Conservation (phyloP, 2,329 filamentous ascomycete genomes). For the Diplocarpon mali region DNA sequence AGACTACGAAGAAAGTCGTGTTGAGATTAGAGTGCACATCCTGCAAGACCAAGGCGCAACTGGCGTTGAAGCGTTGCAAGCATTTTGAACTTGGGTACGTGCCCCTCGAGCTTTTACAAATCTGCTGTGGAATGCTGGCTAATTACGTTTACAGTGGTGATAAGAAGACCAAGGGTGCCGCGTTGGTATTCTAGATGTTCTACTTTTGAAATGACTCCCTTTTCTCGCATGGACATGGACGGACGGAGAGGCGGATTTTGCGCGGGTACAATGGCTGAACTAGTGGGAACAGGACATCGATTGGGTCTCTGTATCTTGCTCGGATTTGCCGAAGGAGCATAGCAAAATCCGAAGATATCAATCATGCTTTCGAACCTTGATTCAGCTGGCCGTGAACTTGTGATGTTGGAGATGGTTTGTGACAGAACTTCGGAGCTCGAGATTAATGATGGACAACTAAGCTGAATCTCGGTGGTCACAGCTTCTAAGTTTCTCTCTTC, state of each 20-base stretch:
- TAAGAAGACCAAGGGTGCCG: conserved; percentile 99
- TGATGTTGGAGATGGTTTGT: not conserved
- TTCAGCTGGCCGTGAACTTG: not conserved
- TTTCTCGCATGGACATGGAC: conserved; percentile 19
- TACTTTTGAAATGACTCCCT: conserved; percentile 15
- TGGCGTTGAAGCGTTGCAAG: conserved; percentile 99
- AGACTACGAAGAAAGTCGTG: conserved; percentile 99
- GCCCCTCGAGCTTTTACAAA: not conserved
- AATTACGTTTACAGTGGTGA: conserved; percentile 65
- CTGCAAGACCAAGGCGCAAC: conserved; percentile 98
- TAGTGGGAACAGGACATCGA: conserved; percentile 15
- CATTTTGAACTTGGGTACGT: conserved; percentile 98
- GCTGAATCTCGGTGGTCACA: too few relatives aligned
- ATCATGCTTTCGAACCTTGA: not conserved
- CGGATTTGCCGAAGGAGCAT: conserved; percentile 23
- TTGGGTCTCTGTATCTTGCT: conserved; percentile 24
- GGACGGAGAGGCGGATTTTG: conserved; percentile 19
- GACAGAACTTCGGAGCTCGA: too few relatives aligned
- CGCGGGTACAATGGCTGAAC: conserved; percentile 21
- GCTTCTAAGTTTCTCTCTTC: too few relatives aligned
- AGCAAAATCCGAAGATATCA: conserved; percentile 25
- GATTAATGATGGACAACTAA: too few relatives aligned
- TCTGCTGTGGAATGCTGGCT: conserved; percentile 24
- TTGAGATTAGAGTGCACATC: conserved; percentile 92
- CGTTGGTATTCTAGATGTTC: conserved; percentile 89